phyloP scores from a whole-genome alignment of 768 basidiomycete genomes.

The Trametes elegans region DNA sequence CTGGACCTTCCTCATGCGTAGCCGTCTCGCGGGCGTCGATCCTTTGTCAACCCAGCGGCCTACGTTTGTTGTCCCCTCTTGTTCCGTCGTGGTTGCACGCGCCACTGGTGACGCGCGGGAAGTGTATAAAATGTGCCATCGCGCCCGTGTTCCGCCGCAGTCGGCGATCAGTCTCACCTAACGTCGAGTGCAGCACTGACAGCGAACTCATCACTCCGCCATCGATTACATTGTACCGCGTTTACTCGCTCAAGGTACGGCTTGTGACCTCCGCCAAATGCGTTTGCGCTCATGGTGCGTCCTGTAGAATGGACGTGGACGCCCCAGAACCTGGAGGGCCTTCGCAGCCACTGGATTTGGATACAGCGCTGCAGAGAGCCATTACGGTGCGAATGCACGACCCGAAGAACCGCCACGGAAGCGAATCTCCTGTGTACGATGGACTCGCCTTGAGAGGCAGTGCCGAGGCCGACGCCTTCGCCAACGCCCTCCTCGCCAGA shows the following conservation, averaged over 20 bases:
- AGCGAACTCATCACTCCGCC: too few species aligned
- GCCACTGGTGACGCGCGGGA: not conserved
- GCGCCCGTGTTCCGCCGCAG: not conserved
- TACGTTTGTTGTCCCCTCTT: not conserved
- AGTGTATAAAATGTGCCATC: conserved; percentile 1
- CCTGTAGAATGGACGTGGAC: too few species aligned
- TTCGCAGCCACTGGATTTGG: too few species aligned
- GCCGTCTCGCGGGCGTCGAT: not conserved
- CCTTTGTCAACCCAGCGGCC: conserved; percentile 8
- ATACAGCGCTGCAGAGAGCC: too few species aligned
- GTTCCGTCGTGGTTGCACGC: not conserved
- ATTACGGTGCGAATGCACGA: too few species aligned
- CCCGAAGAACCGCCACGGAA: too few species aligned
- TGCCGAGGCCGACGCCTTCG: not conserved
- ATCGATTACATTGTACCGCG: not conserved
- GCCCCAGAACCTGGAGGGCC: too few species aligned
- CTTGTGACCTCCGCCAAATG: too few species aligned
- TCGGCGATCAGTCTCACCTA: not conserved
- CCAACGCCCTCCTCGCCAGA: not conserved
- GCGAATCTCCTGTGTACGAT: not conserved
- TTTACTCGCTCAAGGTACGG: not conserved
- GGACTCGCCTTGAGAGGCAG: not conserved
- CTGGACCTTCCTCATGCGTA: too few species aligned
- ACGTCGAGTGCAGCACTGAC: too few species aligned
- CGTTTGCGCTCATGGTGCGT: too few species aligned